Conservation (phyloP, 164 flowering plant species). For the Nymphaea colorata region DNA sequence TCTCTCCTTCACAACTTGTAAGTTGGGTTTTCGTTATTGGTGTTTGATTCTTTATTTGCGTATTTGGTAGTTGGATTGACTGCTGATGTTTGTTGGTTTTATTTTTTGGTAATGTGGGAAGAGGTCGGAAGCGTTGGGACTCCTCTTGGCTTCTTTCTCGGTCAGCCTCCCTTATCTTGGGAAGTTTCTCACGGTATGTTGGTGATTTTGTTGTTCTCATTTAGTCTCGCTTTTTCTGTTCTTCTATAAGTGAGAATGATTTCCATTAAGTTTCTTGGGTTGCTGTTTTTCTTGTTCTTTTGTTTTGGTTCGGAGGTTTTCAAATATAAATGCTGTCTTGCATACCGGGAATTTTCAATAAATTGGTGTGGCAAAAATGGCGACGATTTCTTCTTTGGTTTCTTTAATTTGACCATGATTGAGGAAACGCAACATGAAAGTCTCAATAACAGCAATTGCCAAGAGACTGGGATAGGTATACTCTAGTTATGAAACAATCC, state of each 20-base stretch:
- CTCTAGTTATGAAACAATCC: too few species aligned
- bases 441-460: too few species aligned
- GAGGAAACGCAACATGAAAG: too few species aligned
- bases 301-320: background rate
- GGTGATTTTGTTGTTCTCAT: background rate
- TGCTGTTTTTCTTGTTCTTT: background rate
- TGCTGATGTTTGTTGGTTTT: too few species aligned
- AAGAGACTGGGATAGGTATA: too few species aligned
- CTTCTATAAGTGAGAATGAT: background rate
- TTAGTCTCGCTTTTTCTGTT: background rate
- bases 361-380: too few species aligned
- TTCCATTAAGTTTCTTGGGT: background rate
- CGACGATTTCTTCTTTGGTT: too few species aligned
- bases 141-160: conserved; percentile 70
- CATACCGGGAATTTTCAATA: too few species aligned
- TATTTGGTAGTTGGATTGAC: too few species aligned
- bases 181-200: conserved; percentile 67
- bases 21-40: conserved; percentile 3
- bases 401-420: too few species aligned
- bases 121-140: conserved; percentile 67
- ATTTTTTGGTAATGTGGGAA: conserved; percentile 6
- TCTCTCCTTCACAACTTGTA: conserved; percentile 61
- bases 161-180: conserved; percentile 61
- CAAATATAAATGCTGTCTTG: too few species aligned
- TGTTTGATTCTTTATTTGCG: too few species aligned